phyloP scores from a whole-genome alignment of 345 rosid species.

The Trapa incisa region DNA sequence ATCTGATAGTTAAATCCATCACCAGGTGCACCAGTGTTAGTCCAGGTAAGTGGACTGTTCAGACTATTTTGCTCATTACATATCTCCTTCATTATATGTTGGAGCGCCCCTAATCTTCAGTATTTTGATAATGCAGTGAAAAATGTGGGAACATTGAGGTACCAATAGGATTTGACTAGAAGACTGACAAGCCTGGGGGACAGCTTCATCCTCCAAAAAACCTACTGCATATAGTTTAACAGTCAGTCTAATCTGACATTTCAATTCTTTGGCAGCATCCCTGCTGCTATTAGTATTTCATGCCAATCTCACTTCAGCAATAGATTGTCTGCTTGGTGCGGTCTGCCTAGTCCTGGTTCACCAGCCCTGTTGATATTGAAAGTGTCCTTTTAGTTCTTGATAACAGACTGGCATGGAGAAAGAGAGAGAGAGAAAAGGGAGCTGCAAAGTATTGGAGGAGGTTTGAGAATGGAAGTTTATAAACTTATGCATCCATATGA shows the following conservation, averaged over 20 bases:
- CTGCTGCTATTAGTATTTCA: not conserved
- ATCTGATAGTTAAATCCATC: constrained; percentile 1
- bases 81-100: not conserved
- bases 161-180: not conserved
- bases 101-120: not conserved
- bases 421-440: not conserved
- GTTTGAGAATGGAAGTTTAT: not conserved
- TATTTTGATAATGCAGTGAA: not conserved
- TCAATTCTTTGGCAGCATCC: not conserved
- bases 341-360: too few relatives aligned
- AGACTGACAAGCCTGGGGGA: not conserved
- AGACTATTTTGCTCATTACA: not conserved
- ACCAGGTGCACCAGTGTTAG: constrained; percentile 5
- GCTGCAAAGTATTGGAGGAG: not conserved
- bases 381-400: too few relatives aligned
- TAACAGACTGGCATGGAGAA: constrained; percentile 9
- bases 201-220: not conserved
- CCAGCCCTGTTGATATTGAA: too few relatives aligned
- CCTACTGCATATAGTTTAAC: not conserved
- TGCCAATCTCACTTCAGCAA: not conserved
- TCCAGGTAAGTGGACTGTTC: not conserved
- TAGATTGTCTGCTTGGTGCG: not conserved
- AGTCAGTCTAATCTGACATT: not conserved
- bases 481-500: not conserved
- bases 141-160: not conserved